Evolutionary conservation across 2,329 filamentous ascomycete genomes (phyloP), one percentile per base, ranked within the genome.

Genomic region (Ceratocystis cubensis): DNA sequence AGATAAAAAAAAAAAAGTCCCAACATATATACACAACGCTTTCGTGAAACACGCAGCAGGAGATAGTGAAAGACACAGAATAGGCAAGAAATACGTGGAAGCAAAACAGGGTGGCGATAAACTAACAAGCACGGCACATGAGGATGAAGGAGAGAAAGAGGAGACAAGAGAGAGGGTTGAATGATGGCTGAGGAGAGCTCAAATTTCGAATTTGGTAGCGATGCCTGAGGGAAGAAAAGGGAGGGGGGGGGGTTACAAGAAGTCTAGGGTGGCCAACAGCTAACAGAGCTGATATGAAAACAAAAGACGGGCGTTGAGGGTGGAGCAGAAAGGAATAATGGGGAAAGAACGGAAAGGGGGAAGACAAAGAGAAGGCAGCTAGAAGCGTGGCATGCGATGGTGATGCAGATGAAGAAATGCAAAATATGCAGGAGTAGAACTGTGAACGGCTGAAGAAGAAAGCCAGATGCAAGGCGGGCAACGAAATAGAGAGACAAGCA

Each of bases 11-110:
- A 22, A 25, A 25, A 25, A 61, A 61, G 25, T 20, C n/a, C 6
- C 41, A 20, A 44, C 59, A 28, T 61, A 61, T 37, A 61, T 28
- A 57, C 53, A 57, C 53, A 30, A 30, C 53, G 28, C 53, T 28
- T 28, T 48, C 20, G 46, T 48, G 46, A 22, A n/a, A 22, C 46
- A 48, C 46, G 20, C 46, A 48, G 46, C 46, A 22, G 46, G n/a
- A 20, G 28, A 44, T 20, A 53, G 56, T n/a, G 30, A 66, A 41
- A 56, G 37, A 64, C n/a, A 37, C 30, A 59, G 37, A 48, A 50
- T n/a, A 22, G 20, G 20, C 17, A 48, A 48, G 15, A 48, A n/a
- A 20, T 17, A 33, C 46, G 30, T 44, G 41, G 25, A 45, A 65
- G 46, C 46, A 30, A 61, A 22, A 48, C 53, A 33, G 22, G 22